Evolutionary conservation across 371 early-diverging fungal species (phyloP).

Genomic region (Choanephora cucurbitarum): DNA sequence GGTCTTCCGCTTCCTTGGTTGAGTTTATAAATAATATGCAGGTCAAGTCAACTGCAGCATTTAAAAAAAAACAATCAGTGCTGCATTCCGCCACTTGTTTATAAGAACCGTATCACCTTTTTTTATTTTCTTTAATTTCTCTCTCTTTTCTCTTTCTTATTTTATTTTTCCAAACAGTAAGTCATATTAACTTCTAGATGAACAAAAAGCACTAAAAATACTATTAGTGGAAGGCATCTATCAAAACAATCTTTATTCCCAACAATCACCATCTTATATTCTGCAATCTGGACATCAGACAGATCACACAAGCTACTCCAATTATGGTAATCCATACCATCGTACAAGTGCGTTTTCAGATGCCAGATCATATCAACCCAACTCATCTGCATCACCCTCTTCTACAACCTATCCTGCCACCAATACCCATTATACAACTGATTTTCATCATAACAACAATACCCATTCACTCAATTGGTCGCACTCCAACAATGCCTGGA

Average conservation of each 20-base stretch:
- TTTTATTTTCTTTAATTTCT: slow-evolving; percentile 7
- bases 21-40: slow-evolving; percentile 35
- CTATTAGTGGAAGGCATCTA: slow-evolving; percentile 47
- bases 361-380: slow-evolving; percentile 23
- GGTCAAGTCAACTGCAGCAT: slow-evolving; percentile 40
- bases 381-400: slow-evolving; percentile 11
- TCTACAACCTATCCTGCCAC: slow-evolving; percentile 8
- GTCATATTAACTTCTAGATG: too few relatives aligned
- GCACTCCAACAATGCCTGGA: slow-evolving; percentile 20
- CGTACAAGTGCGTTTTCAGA: slow-evolving; percentile 39
- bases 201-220: too few relatives aligned
- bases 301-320: slow-evolving; percentile 19
- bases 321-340: slow-evolving; percentile 22
- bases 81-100: slow-evolving; percentile 17
- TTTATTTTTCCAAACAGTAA: too few relatives aligned
- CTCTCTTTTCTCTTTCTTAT: slow-evolving; percentile 8
- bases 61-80: slow-evolving; percentile 28
- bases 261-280: slow-evolving; percentile 32
- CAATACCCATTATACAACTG: background rate
- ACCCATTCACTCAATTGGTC: slow-evolving; percentile 1
- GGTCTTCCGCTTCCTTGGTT: slow-evolving; percentile 8
- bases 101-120: slow-evolving; percentile 7
- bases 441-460: slow-evolving; percentile 2
- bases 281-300: slow-evolving; percentile 23
- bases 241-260: slow-evolving; percentile 36